Percentiles rank a stretch among this genome's conserved stretches.
Evolutionary conservation across 75 land plant genomes (phyloP).

Genomic region (Cryptomeria japonica): DNA sequence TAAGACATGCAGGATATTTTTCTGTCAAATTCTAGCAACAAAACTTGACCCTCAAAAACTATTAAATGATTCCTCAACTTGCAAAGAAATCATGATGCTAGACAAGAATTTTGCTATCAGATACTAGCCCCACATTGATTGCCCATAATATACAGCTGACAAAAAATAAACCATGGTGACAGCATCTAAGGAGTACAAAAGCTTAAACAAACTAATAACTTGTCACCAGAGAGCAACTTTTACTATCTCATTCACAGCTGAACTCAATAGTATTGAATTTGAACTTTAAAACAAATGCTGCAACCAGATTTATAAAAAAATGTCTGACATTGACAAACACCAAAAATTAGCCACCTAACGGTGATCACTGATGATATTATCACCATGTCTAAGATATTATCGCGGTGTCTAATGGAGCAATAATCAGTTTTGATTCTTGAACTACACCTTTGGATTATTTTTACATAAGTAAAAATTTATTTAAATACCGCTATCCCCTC

Average conservation of each 20-base stretch:
- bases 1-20: too few relatives aligned
- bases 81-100: too few relatives aligned
- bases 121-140: neutral
- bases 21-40: too few relatives aligned
- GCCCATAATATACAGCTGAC: neutral
- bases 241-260: neutral
- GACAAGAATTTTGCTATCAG: neutral
- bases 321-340: neutral
- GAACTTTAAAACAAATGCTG: neutral
- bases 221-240: neutral
- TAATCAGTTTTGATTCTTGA: neutral
- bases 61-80: too few relatives aligned
- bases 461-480: neutral
- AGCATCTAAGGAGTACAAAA: neutral
- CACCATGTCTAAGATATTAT: neutral
- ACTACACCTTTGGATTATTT: neutral
- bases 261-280: neutral
- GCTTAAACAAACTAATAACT: too few relatives aligned
- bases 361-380: neutral
- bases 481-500: neutral
- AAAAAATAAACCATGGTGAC: neutral
- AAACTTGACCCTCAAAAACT: too few relatives aligned
- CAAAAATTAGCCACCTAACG: neutral
- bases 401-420: neutral
- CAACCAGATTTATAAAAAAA: neutral